Evolutionary conservation across 1,139 yeast species (phyloP), one percentile per base, ranked within the genome.

Genomic region (Hanseniaspora sp.): DNA sequence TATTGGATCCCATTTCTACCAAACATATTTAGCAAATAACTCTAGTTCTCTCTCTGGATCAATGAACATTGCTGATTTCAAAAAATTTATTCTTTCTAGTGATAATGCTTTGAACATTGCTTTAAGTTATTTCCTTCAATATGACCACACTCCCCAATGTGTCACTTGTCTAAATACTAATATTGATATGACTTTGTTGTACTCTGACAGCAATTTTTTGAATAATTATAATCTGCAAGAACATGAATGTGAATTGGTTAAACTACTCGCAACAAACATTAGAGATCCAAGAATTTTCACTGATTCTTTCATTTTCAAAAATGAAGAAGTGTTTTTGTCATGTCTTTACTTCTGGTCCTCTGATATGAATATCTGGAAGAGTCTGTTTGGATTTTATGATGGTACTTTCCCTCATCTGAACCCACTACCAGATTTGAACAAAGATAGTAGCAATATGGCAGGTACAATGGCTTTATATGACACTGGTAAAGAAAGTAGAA

Each of bases 261-360:
- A 41, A 15, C 18, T 37, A 5, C 13, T 51, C 2, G 13, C 37
- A 2, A 28, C 18, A 5, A 51, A 44, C n/a, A 37, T 51, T 8
- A 39, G 29, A 15, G 43, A 46, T 15, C 41, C 54, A 3, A 31
- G 33, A 7, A 31, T 51, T n/a, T 51, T 51, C 15, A 44, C 48
- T 4, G 30, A 44, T 7, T 38, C 45, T 9, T 51, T 44, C 12
- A 44, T 51, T 3, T 51, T 51, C n/a, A 31, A 51, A 13, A 44
- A 39, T 17, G 39, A 44, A 15, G 43, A 44, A 8, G 34, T 51
- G 1, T 51, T 51, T 39, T 34, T 35, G 6, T 44, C 54, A 4
- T 51, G 54, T 31, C n/a, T 51, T 3, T 51, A 51, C 33, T 51
- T 51, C 34, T 51, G 54, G 54, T 38, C 42, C 17, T 51, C 54